Evolutionary conservation across 2,329 filamentous ascomycete species (phyloP), one percentile per base, ranked within the genome.

Genomic region (Podosphaera fusca): DNA sequence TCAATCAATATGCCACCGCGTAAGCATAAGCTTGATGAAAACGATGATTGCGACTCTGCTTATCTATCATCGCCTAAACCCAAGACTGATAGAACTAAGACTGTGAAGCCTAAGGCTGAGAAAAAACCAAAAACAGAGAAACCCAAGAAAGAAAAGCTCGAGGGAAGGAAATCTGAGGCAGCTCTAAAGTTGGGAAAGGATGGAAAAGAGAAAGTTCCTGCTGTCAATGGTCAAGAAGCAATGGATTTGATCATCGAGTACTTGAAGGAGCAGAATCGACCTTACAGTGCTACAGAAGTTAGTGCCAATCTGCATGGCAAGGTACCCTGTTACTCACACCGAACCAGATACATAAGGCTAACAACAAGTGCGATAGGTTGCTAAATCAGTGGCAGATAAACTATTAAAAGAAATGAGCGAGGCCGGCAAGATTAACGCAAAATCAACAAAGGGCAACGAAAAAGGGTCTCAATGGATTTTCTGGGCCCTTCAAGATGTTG

Each of bases 281-380:
- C 69, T 49, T 71, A 69, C 64, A 69, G 67, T 55, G 68, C 68
- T 51, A 76, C 73, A 51, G 79, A 82, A 53, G 70, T 82, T 47
- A 79, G 76, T 57, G 70, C 74, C 10, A 82, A 82, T 66, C 69
- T 82, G 46, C 77, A 79, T 63, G 79, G 80, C 12, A 81, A 81
- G 69, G 66, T 66, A 59, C 38, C 59, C 58, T 30, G 29, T 36
- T 36, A 3, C 9, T 50, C n/a, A 9, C 21, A 12, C 4, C 36
- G 10, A 38, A 52, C 63, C 31, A 42, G 49, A n/a, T 30, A 30
- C 29, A 49, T 49, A 49, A 49, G 21, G 51, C 54, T 61, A 34
- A 63, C 55, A 45, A 56, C 55, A 2, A 14, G 12, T 4, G 35
- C 60, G 46, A 14, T 40, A 67, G 65, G 58, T 64, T 21, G 63